Evolutionary conservation across 345 rosid species (phyloP), one percentile per base, ranked within the genome.

Genomic region (Citrus australasica): DNA sequence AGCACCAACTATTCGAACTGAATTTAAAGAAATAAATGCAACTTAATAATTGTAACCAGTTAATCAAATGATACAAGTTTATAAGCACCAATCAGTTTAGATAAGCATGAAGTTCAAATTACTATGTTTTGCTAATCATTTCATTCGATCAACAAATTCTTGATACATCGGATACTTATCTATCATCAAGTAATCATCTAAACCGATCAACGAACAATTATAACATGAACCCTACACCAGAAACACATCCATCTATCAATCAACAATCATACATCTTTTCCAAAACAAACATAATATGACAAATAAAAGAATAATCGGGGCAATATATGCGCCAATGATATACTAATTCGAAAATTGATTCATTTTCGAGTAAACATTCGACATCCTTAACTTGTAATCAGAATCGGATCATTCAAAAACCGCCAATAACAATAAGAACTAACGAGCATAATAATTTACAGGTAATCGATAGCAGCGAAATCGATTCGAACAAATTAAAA

Each of bases 401-500:
- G 59, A 79, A 56, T 42, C 61, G 58, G 24, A 69, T 33, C 58
- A 53, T 53, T 22, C 58, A 53, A 17, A 53, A 17, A 17, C n/a
- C 58, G 7, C 21, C 58, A 53, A 53, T 53, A 17, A 53, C 2
- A 53, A 53, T 53, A 53, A 17, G 7, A 53, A 17, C 22, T 32
- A 64, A 48, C 0, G 16, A 32, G 55, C 22, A 48, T 21, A 72
- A 9, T 3, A 38, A 73, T 0, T 22, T 51, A 72, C 9, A 30
- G 3, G 1, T 53, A 71, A 67, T 51, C 55, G 48, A 37, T 33
- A 53, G 53, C 30, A 75, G 61, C 75, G 62, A 75, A 80, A 70
- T 71, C 71, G 75, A 67, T 32, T 66, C 67, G 71, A 63, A 67
- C 63, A 70, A 68, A 76, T 66, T 76, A 22, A 65, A 51, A 73